These are phyloP conservation scores for Leishmania major DNA, from an alignment of 208 protist species.

Conservation along the genomic window DNA sequence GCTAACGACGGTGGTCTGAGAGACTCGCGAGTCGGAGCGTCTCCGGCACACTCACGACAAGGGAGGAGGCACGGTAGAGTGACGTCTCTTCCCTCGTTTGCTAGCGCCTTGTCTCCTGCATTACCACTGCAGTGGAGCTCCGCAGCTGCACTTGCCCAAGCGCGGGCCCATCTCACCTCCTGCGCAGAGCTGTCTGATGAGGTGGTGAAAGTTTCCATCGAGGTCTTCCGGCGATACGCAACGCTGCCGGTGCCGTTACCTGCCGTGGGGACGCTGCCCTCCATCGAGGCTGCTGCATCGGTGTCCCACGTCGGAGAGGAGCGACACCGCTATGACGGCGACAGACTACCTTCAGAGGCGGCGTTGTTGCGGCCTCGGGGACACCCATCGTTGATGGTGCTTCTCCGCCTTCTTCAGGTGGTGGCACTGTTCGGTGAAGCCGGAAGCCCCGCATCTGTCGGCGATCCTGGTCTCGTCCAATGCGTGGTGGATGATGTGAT, in stretches of 20 bases:
- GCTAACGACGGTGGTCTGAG: background rate
- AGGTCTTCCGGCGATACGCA: conserved; percentile 49
- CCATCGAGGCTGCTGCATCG: background rate
- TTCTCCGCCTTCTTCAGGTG: conserved; percentile 35
- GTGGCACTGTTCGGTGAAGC: conserved; percentile 24
- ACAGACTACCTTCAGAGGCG: background rate
- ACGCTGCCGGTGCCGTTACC: conserved; percentile 23
- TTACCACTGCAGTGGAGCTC: conserved; percentile 8
- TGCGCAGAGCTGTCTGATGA: conserved; percentile 17
- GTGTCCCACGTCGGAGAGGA: background rate
- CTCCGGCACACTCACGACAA: background rate
- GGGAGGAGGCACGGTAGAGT: background rate
- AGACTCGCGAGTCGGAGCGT: background rate
- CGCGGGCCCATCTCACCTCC: background rate
- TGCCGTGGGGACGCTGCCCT: background rate
- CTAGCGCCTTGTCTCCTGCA: background rate
- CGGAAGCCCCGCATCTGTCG: background rate
- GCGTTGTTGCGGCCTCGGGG: background rate
- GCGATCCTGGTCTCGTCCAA: background rate
- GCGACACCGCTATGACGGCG: background rate
- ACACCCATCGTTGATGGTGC: conserved; percentile 39
- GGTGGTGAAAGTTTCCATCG: conserved; percentile 11
- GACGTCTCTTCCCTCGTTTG: conserved; percentile 4
- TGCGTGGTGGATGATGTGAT: conserved; percentile 3
- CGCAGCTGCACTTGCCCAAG: background rate